These are phyloP conservation scores for Casuarina glauca DNA, from an alignment of 306 rosid genomes.

Conservation along the genomic window DNA sequence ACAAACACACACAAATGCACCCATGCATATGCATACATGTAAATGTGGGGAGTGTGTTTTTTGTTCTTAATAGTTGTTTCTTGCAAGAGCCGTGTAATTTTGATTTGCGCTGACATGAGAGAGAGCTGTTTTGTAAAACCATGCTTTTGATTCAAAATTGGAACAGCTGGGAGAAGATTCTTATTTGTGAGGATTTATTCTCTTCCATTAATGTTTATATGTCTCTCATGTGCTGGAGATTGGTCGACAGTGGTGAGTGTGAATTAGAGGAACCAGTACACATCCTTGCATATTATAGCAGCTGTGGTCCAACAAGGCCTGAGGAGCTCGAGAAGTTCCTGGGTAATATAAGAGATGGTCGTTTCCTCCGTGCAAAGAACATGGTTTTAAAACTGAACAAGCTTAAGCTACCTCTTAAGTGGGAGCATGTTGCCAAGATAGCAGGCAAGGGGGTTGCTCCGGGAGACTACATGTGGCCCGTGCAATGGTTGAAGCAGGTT, in stretches of 20 bases:
- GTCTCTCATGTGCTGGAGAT: constrained; percentile 26
- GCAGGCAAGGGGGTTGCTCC: constrained; percentile 99
- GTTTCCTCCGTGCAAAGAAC: constrained; percentile 80
- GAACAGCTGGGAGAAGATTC: constrained; percentile 5
- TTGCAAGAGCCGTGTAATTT: background rate
- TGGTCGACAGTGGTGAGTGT: constrained; percentile 59
- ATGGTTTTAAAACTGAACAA: constrained; percentile 80
- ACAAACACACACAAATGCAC: no score
- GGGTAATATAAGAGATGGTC: constrained; percentile 85
- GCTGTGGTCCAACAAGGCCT: constrained; percentile 74
- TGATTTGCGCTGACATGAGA: background rate
- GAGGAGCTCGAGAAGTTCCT: constrained; percentile 71
- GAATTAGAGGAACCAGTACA: constrained; percentile 89
- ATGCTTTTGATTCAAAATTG: background rate
- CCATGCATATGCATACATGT: background rate
- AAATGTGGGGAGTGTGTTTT: background rate
- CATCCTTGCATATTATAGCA: constrained; percentile 92
- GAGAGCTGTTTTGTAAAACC: background rate
- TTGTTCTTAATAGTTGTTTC: background rate
- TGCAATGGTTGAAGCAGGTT: constrained; percentile 92
- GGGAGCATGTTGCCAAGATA: constrained; percentile 91
- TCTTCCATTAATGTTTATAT: constrained; percentile 8
- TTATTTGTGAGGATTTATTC: constrained; percentile 9
- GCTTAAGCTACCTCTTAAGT: constrained; percentile 80
- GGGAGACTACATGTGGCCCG: constrained; percentile 96